phyloP scores from a whole-genome alignment of 495 filamentous ascomycete species.

The Recurvomyces mirabilis region DNA sequence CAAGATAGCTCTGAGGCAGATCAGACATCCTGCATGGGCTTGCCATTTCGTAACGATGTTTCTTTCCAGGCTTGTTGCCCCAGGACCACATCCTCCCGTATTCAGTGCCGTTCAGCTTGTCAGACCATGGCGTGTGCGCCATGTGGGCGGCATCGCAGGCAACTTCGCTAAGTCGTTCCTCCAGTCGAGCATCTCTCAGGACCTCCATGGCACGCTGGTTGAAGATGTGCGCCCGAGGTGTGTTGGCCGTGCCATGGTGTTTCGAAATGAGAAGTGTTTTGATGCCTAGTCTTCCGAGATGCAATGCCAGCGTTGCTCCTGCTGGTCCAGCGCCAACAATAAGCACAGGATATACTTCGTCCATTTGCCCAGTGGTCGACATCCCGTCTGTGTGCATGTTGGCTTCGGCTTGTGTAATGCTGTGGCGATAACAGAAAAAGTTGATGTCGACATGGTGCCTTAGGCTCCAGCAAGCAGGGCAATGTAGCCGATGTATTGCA shows the following conservation, averaged over 20 bases:
- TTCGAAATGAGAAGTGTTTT: slow-evolving; percentile 1
- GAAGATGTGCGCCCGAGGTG: slow-evolving; percentile 11
- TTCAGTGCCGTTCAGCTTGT: not conserved
- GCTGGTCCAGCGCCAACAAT: slow-evolving; percentile 47
- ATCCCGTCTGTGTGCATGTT: too few species aligned
- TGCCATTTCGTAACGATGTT: slow-evolving; percentile 5
- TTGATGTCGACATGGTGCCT: too few species aligned
- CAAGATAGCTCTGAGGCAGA: slow-evolving; percentile 41
- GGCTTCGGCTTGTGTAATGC: too few species aligned
- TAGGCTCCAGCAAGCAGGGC: too few species aligned
- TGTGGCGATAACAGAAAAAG: too few species aligned
- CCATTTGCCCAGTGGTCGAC: too few species aligned
- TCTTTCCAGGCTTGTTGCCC: not conserved
- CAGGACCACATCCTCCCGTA: slow-evolving; percentile 3
- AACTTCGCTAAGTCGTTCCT: not conserved
- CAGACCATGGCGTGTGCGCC: not conserved
- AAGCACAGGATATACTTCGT: too few species aligned
- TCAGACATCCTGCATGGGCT: slow-evolving; percentile 40
- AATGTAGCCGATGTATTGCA: too few species aligned
- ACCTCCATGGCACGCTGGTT: slow-evolving; percentile 12
- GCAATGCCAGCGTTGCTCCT: slow-evolving; percentile 22
- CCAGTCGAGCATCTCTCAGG: slow-evolving; percentile 6
- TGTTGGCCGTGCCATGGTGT: slow-evolving; percentile 4
- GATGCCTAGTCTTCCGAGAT: slow-evolving; percentile 5
- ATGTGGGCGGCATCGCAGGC: not conserved